phyloP scores from a whole-genome alignment of 1,284 basidiomycete genomes.

The Apiotrichum brassicae region DNA sequence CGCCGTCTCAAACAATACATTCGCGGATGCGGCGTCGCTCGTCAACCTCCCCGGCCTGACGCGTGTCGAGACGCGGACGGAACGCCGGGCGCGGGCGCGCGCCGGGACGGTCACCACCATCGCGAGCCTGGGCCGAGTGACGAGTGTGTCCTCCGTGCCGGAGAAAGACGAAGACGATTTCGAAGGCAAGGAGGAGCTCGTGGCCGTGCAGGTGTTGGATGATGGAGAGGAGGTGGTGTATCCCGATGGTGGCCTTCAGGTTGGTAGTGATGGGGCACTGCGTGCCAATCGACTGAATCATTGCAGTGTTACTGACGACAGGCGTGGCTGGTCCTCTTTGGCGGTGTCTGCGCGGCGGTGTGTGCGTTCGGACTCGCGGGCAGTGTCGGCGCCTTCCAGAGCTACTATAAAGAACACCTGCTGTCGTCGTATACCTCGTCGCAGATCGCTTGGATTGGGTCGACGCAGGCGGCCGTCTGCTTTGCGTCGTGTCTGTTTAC shows the following conservation, averaged over 20 bases:
- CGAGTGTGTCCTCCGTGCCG: neutral
- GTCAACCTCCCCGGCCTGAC: conserved; percentile 10
- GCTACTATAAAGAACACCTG: conserved; percentile 28
- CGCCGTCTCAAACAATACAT: conserved; percentile 14
- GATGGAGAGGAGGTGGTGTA: conserved; percentile 19
- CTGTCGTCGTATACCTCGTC: conserved; percentile 25
- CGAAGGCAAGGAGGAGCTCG: conserved; percentile 4
- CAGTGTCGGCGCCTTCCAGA: conserved; percentile 35
- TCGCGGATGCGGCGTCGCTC: conserved; percentile 11
- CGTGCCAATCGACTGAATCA: too few relatives aligned
- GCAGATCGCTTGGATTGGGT: conserved; percentile 36
- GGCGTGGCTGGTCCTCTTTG: conserved; percentile 28
- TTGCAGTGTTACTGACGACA: conserved; percentile 7
- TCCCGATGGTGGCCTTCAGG: conserved; percentile 24
- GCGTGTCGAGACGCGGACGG: conserved; percentile 14
- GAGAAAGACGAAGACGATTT: conserved; percentile 1
- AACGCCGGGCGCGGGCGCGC: conserved; percentile 8
- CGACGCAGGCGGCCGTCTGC: conserved; percentile 29
- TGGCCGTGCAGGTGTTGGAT: conserved; percentile 18
- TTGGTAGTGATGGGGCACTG: neutral
- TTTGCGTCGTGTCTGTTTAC: conserved; percentile 32
- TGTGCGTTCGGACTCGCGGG: conserved; percentile 37
- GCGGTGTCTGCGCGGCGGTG: conserved; percentile 33
- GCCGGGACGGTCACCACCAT: conserved; percentile 11
- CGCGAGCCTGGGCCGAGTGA: conserved; percentile 5